phyloP scores from a whole-genome alignment of 192 early-diverging fungal genomes.

The Blastocladiella britannica region DNA sequence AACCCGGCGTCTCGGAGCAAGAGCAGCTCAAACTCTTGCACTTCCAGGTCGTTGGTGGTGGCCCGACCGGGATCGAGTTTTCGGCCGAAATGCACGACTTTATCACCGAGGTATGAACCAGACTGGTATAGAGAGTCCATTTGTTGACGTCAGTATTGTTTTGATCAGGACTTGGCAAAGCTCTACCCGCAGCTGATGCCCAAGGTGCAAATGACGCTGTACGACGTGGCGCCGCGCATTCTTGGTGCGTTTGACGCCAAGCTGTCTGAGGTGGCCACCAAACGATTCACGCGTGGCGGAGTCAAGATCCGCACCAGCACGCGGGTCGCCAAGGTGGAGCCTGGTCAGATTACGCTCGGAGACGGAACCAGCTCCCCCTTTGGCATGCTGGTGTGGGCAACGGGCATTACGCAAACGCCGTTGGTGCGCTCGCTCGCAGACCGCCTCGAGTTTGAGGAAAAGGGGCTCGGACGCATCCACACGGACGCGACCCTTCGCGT shows the following conservation, averaged over 20 bases:
- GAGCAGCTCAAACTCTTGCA: slow-evolving; percentile 46
- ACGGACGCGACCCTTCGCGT: slow-evolving; percentile 60
- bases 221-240: slow-evolving; percentile 61
- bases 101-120: slow-evolving; percentile 63
- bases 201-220: slow-evolving; percentile 30
- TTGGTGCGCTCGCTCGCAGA: slow-evolving; percentile 28
- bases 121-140: too few relatives aligned
- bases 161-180: not conserved
- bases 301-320: slow-evolving; percentile 51
- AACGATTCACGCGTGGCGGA: slow-evolving; percentile 50
- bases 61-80: slow-evolving; percentile 61
- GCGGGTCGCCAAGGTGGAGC: slow-evolving; percentile 31
- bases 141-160: too few relatives aligned
- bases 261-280: slow-evolving; percentile 48
- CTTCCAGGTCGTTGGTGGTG: slow-evolving; percentile 72
- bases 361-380: slow-evolving; percentile 33
- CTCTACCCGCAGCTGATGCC: not conserved
- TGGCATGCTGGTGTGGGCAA: slow-evolving; percentile 52
- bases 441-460: slow-evolving; percentile 18
- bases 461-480: slow-evolving; percentile 24
- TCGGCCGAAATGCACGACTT: slow-evolving; percentile 63
- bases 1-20: slow-evolving; percentile 35
- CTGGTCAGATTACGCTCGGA: slow-evolving; percentile 25
- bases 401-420: slow-evolving; percentile 43
- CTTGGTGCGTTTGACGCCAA: slow-evolving; percentile 53